Percentiles rank a stretch among this genome's conserved stretches.
Conservation (phyloP, 176 grass and related monocot species). For the Lolium rigidum region DNA sequence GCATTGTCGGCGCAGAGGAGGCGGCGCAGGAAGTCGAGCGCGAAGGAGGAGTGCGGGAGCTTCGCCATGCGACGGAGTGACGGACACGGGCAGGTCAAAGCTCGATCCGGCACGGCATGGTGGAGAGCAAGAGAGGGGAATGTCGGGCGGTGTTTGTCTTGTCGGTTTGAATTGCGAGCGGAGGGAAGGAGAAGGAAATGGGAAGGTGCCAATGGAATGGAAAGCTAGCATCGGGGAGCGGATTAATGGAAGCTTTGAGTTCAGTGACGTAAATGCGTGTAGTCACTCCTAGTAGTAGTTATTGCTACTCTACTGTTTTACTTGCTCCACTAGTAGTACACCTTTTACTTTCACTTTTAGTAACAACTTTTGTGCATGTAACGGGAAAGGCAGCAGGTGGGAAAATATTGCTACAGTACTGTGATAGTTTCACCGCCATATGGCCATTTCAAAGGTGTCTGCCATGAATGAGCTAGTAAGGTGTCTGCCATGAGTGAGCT, state of each 20-base stretch:
- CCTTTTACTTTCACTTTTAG: neutral
- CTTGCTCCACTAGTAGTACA: neutral
- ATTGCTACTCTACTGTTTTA: neutral
- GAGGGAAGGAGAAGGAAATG: constrained; percentile 18
- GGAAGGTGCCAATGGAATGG: neutral
- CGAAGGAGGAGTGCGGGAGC: constrained; percentile 43
- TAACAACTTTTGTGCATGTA: neutral
- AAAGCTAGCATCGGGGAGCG: neutral
- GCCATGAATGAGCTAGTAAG: neutral
- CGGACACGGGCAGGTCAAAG: neutral
- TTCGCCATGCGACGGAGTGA: constrained; percentile 49
- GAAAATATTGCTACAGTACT: neutral
- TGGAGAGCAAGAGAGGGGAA: neutral
- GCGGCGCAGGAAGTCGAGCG: constrained; percentile 59
- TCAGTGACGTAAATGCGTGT: constrained; percentile 19
- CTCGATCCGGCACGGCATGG: neutral
- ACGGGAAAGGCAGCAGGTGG: constrained; percentile 10
- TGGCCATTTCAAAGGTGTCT: neutral
- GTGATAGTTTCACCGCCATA: constrained; percentile 1
- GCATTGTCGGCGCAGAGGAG: constrained; percentile 57
- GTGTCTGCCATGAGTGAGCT: too few species aligned
- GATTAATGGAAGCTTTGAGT: constrained; percentile 9
- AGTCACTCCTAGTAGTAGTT: too few species aligned
- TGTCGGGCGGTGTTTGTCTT: neutral
- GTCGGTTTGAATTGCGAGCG: constrained; percentile 42